Evolutionary conservation across 2,329 filamentous ascomycete species (phyloP), one percentile per base, ranked within the genome.

Genomic region (Bimuria novae-zelandiae): DNA sequence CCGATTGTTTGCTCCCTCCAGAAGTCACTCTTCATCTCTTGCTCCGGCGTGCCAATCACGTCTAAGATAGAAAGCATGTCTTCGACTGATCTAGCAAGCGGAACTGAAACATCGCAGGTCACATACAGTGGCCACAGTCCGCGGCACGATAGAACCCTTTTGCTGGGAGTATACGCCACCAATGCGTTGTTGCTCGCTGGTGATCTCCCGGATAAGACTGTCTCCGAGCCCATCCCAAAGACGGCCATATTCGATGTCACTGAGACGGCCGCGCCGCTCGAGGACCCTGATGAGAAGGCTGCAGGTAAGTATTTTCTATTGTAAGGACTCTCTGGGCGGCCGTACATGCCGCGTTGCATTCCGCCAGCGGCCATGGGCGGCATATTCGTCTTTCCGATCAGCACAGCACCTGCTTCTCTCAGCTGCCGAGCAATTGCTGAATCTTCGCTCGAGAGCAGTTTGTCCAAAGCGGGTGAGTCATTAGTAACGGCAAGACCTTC

Each of bases 281-380:
- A 85, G 0, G 82, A 85, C 0, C 83, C 83, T 0, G 82, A 84
- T 0, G 78, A 80, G 61, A 80, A 84, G 0, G 81, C 82, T 2
- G 80, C 81, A 0, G 82, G 76, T 1, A 83, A 69, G 45, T 81
- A 85, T 0, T 79, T 73, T 0, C 63, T 49, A 45, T 84, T 84
- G 59, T 85, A 85, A 0, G 83, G 82, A 21, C 76, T 81, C 60
- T 84, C 82, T 0, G 83, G 80, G 2, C 82, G 74, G 0, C 83
- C 82, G 54, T 83, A 84, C 0, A 82, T 56, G 0, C 83, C 83
- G 7, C 83, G 73, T 53, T 84, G 82, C 76, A 83, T 83, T 0
- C 83, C 83, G 0, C 82, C 82, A 19, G 79, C 78, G 10, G 82
- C 83, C 81, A 85, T 84, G 0, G 83, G 79, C 0, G 80, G 83